A percentile compares a stretch with the other conserved stretches of the same genome.
These are phyloP conservation scores for Nigrospora sphaerica DNA, from an alignment of 2,329 filamentous ascomycete genomes.

Conservation along the genomic window DNA sequence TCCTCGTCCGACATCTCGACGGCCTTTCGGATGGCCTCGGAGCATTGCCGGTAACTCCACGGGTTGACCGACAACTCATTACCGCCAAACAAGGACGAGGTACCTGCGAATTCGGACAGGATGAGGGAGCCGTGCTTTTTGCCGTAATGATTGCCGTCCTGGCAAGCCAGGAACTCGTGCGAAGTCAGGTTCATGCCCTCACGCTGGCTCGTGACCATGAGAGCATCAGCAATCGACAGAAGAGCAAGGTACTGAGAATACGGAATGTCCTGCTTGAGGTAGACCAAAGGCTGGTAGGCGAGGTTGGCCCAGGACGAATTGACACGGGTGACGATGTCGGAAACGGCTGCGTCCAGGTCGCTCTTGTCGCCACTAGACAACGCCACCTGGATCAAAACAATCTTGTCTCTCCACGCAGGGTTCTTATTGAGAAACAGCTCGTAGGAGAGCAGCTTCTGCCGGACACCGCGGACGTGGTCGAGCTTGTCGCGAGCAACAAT, in stretches of 20 bases:
- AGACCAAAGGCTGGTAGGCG: constrained; percentile 86
- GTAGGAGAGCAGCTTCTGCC: constrained; percentile 87
- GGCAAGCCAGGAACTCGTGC: constrained; percentile 89
- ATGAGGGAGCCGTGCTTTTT: constrained; percentile 87
- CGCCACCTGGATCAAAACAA: constrained; percentile 89
- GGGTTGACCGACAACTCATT: constrained; percentile 84
- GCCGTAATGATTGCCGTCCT: constrained; percentile 67
- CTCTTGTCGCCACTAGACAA: constrained; percentile 83
- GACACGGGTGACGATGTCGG: constrained; percentile 89
- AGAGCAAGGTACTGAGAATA: constrained; percentile 91
- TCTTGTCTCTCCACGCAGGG: constrained; percentile 80
- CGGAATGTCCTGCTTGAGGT: constrained; percentile 89
- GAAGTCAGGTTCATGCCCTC: constrained; percentile 97
- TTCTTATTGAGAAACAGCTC: constrained; percentile 93
- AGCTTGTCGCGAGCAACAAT: constrained; percentile 94
- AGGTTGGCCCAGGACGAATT: constrained; percentile 88
- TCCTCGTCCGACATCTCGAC: constrained; percentile 74
- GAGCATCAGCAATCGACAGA: constrained; percentile 78
- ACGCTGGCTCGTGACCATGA: constrained; percentile 92
- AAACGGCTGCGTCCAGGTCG: constrained; percentile 81
- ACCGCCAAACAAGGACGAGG: constrained; percentile 74
- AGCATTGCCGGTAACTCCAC: constrained; percentile 88
- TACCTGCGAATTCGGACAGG: constrained; percentile 91
- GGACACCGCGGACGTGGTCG: constrained; percentile 83
- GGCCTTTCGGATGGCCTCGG: constrained; percentile 76